Evolutionary conservation across 495 filamentous ascomycete genomes (phyloP).

Genomic region (Achaetomiella virescens): DNA sequence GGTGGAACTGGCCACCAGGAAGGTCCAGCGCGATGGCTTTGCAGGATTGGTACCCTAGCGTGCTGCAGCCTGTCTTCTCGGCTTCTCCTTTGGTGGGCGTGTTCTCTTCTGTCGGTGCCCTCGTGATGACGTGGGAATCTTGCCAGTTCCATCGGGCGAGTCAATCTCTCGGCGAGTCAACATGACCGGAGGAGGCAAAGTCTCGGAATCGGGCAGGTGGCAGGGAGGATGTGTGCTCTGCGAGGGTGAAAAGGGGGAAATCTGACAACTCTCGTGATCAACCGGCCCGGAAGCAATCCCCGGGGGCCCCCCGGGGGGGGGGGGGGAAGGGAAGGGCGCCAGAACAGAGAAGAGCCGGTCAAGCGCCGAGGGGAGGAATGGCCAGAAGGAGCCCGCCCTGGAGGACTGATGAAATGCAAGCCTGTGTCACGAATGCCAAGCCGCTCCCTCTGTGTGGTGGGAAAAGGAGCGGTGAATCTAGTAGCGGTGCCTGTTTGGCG

Average conservation of each 20-base stretch:
- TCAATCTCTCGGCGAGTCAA: background rate
- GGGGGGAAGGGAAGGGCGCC: background rate
- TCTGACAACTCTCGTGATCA: conserved; percentile 19
- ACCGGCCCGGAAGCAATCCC: conserved; percentile 23
- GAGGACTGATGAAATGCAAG: conserved; percentile 9
- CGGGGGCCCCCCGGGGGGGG: conserved; percentile 22
- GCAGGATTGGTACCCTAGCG: conserved; percentile 37
- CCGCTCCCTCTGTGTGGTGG: conserved; percentile 5
- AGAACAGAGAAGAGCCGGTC: background rate
- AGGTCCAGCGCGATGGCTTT: conserved; percentile 63
- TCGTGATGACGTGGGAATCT: conserved; percentile 13
- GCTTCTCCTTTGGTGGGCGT: background rate
- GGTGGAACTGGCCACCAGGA: conserved; percentile 59
- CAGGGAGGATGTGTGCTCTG: background rate
- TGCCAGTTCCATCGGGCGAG: background rate
- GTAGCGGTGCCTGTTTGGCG: background rate
- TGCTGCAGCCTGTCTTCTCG: conserved; percentile 9
- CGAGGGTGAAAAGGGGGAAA: conserved; percentile 4
- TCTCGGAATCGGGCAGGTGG: conserved; percentile 1
- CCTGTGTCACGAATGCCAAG: conserved; percentile 5
- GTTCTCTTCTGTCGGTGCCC: conserved; percentile 3
- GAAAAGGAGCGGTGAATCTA: conserved; percentile 18
- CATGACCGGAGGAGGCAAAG: background rate
- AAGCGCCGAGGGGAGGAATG: conserved; percentile 10
- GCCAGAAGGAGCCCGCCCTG: conserved; percentile 17